Conservation (phyloP, 2,329 filamentous ascomycete species). For the Microdochium trichocladiopsis region DNA sequence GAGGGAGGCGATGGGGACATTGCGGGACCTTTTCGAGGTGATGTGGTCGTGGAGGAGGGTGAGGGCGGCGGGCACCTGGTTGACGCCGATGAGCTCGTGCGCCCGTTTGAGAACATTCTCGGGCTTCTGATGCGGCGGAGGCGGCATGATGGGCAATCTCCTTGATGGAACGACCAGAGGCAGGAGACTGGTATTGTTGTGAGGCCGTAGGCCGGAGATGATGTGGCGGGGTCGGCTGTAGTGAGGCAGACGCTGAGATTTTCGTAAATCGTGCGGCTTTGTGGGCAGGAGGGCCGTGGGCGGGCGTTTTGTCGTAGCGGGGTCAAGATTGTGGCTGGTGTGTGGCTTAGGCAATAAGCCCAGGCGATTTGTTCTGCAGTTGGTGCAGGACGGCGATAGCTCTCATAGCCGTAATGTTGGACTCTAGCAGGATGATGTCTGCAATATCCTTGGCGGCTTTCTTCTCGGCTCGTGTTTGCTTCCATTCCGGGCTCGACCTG, state of each 20-base stretch:
- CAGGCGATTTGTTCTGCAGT: too few relatives aligned
- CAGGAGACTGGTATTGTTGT: background rate
- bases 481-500: too few relatives aligned
- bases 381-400: too few relatives aligned
- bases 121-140: slow-evolving; percentile 92
- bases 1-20: slow-evolving; percentile 90
- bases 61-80: slow-evolving; percentile 85
- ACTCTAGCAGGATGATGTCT: too few relatives aligned
- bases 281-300: too few relatives aligned
- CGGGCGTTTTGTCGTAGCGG: background rate
- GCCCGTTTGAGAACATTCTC: slow-evolving; percentile 99
- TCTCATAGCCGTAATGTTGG: too few relatives aligned
- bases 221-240: background rate
- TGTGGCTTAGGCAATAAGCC: background rate
- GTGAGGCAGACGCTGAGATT: background rate
- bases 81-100: slow-evolving; percentile 96
- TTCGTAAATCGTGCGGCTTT: background rate
- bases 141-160: slow-evolving; percentile 57
- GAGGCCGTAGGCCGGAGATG: slow-evolving; percentile 4
- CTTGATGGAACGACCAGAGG: slow-evolving; percentile 11
- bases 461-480: too few relatives aligned
- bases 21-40: slow-evolving; percentile 94
- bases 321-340: too few relatives aligned
- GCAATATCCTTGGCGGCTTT: too few relatives aligned
- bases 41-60: slow-evolving; percentile 98